A percentile compares a stretch with the other conserved stretches of the same genome.
phyloP scores from a whole-genome alignment of 2,329 filamentous ascomycete genomes.

The Botrytis tulipae region DNA sequence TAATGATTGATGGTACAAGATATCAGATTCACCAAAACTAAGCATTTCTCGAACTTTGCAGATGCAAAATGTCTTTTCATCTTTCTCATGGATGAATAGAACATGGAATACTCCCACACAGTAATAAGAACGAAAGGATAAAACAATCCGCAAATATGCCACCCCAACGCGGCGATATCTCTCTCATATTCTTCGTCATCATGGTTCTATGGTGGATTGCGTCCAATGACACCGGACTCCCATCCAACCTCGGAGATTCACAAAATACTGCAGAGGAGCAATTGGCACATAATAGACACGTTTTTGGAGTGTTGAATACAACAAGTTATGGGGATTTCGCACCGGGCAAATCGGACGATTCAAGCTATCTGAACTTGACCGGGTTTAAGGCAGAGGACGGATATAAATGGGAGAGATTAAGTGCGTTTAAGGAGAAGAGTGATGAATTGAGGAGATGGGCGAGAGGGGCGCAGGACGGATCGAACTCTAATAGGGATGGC shows the following conservation, averaged over 20 bases:
- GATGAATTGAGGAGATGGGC: conserved; percentile 58
- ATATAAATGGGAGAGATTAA: conserved; percentile 75
- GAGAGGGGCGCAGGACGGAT: conserved; percentile 37
- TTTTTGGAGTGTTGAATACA: conserved; percentile 53
- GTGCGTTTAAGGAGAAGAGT: conserved; percentile 63
- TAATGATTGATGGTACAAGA: neutral
- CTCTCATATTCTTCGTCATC: conserved; percentile 35
- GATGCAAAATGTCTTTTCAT: conserved; percentile 1
- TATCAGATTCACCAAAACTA: neutral
- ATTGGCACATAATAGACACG: conserved; percentile 51
- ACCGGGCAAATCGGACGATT: conserved; percentile 40
- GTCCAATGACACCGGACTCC: conserved; percentile 32
- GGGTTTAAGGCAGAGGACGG: conserved; percentile 73
- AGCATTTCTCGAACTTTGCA: neutral
- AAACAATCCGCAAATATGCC: conserved; percentile 28
- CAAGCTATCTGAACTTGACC: conserved; percentile 65
- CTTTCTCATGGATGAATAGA: conserved; percentile 4
- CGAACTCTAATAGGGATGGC: conserved; percentile 1
- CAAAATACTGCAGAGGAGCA: conserved; percentile 47
- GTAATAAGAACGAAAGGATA: neutral
- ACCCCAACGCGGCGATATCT: conserved; percentile 34
- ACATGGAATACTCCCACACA: conserved; percentile 4
- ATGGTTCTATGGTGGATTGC: conserved; percentile 38
- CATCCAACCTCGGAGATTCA: conserved; percentile 44
- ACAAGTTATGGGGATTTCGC: conserved; percentile 61